Base-by-base conservation (phyloP, 495 filamentous ascomycete genomes). In the Neurospora sp. region DNA sequence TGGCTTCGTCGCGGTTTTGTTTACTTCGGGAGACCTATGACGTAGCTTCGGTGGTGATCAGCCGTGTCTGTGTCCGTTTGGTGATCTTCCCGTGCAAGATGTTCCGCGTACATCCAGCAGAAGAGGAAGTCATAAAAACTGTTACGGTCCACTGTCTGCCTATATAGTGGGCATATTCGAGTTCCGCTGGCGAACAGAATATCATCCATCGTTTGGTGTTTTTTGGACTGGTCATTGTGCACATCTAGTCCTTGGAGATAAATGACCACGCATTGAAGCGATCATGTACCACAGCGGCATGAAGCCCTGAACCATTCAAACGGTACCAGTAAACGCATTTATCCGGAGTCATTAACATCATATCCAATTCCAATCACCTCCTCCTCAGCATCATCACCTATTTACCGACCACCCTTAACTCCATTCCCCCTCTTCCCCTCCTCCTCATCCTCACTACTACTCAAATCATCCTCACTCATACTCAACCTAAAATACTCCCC, bases 401-500 rank as follows among this genome's bases (percentile, higher is more conserved):
- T 16, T 62, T 62, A 62, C 23, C 49, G 5, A 2, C 12, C 39
- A 42, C 70, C 1, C 12, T 20, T 8, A 27, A 14, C 18, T 1
- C 70, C 23, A 49, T 5, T 9, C 70, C 16, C 41, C 74, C 11
- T 69, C 66, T 18, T 35, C 69, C 41, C 42, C 14, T 70, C 72
- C 12, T 66, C 76, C 39, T 76, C 75, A 31, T 73, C 73, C 35
- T 74, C 75, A n/a, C 31, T 74, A 39, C 77, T 76, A 70, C 70
- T 71, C 72, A 62, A 31, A 62, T 77, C 79, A n/a, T 80, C 79
- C 42, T 78, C 78, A 41, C 78, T 80, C 76, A 76, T 76, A 2
- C 76, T 77, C 41, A 80, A 54, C 10, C 75, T 75, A 72, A 80
- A 80, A 62, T 78, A 78, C 5, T 77, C 78, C 37, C 73, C 73